Base-by-base conservation (phyloP, 352 stramenopile species). In the Phytophthora rubi region DNA sequence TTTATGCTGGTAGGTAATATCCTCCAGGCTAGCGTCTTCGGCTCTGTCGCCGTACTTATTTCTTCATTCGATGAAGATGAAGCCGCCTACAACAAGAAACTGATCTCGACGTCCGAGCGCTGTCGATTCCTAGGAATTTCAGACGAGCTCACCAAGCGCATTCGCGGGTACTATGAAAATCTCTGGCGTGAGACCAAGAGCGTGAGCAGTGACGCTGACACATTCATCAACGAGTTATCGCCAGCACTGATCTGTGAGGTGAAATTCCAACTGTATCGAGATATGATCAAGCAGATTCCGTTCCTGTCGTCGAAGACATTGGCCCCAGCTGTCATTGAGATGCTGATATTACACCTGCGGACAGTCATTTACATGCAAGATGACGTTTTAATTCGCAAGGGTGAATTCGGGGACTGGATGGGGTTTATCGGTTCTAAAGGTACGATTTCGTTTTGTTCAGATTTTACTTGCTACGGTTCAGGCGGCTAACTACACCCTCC, bases 341-440 rank as follows among this genome's bases (percentile, higher is more conserved):
- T 92, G 73, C 73, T 94, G 18, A 90, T 94, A 49, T 58, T 92
- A 44, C 81, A 91, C 37, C 63, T 94, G 26, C 77, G 84, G 21
- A 91, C 85, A 0, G 76, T 91, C 32, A 91, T 91, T 53, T 94
- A 94, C 68, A 91, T 92, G 82, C 85, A 92, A 62, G 86, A 91
- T 61, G 86, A 94, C 56, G 77, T 94, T 15, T 60, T 93, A 10
- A 92, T 93, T 33, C 81, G 86, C 45, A 93, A 94, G 62, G 85
- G 85, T n/a, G 86, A 94, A 67, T 84, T 83, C 32, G 83, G 86
- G 10, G 85, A 94, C 68, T 94, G 86, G 86, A 94, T 94, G 86
- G 86, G 85, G 23, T 90, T 92, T 51, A 91, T 91, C 57, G 82
- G 82, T 8, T 87, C 4, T 7, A 44, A 44, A 16, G 35, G 2